Base-by-base conservation (phyloP, 805 yeast species). In the Pichia nanzhaoensis region DNA sequence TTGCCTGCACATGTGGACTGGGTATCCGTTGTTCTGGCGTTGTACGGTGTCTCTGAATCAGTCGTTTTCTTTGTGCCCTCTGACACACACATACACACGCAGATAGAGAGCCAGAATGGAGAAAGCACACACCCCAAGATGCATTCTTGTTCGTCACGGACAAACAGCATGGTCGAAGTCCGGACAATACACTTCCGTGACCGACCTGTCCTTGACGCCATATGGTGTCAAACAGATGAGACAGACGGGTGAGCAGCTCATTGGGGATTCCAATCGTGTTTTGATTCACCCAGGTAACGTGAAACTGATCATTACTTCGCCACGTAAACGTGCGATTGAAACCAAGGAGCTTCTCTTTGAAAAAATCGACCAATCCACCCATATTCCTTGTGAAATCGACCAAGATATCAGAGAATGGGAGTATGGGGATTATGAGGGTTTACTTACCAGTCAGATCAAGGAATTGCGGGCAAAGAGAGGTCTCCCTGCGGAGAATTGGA, bases 111-210 rank as follows among this genome's bases (percentile, higher is more conserved):
- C 16, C 21, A 34, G 10, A 2, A 31, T 20, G 60, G 44, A 54
- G 2, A 58, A 54, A 33, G 54, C 58, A 20, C 66, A 74, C 33
- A 72, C 84, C 12, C 90, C 90, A 27, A 74, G 90, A 62, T 75
- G 83, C 41, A 72, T 83, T 21, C 77, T 83, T 52, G 75, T 83
- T 41, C 87, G 93, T 60, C 93, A 84, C 54, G 91, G 77, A 24
- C 96, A 90, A 68, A 90, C 98, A 2, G 95, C 82, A 63, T 90
- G 98, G 98, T 90, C 97, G 38, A 81, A 84, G 57, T 75, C 89
- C 2, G 98, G 98, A 21, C 95, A 87, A 61, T 83, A 86, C 66
- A 91, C 98, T 4, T 87, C 96, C 2, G 53, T 70, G 36, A 91
- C 98, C 1, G 97, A 91, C 55, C 60, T 91, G 16, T 79, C 80